A percentile compares a stretch with the other conserved stretches of the same genome.
These are phyloP conservation scores for Globisporangium paddicum DNA, from an alignment of 352 stramenopile genomes.

Conservation along the genomic window DNA sequence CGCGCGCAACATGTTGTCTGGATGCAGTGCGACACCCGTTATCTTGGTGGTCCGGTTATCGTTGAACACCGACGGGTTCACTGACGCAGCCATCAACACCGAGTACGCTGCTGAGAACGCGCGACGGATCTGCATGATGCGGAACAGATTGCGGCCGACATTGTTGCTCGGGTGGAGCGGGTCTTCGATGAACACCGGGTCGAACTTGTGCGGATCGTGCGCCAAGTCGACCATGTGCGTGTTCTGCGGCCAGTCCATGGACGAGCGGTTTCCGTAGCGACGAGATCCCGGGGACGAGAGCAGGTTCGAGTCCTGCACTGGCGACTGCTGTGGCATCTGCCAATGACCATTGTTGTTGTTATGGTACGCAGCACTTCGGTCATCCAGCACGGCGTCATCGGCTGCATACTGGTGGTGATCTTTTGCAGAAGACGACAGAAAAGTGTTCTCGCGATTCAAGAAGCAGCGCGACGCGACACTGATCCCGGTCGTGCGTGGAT, in stretches of 20 bases:
- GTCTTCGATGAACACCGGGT: constrained; percentile 95
- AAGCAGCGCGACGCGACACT: constrained; percentile 82
- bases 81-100: constrained; percentile 57
- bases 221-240: constrained; percentile 43
- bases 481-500: constrained; percentile 88
- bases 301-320: constrained; percentile 47
- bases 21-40: constrained; percentile 64
- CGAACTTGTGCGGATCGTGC: constrained; percentile 89
- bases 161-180: constrained; percentile 93
- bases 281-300: constrained; percentile 54
- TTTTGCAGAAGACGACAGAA: constrained; percentile 15
- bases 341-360: constrained; percentile 52
- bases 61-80: constrained; percentile 42
- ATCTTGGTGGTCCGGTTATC: constrained; percentile 56
- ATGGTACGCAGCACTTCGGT: constrained; percentile 25
- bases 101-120: constrained; percentile 72
- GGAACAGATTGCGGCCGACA: constrained; percentile 94
- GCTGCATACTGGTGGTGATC: constrained; percentile 42
- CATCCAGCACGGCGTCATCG: constrained; percentile 46
- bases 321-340: constrained; percentile 45
- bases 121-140: constrained; percentile 88
- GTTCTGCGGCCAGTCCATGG: constrained; percentile 48
- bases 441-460: constrained; percentile 67
- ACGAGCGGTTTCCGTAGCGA: constrained; percentile 65
- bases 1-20: constrained; percentile 71